Base-by-base conservation (phyloP, 495 filamentous ascomycete genomes). In the Penicillium antarcticum region DNA sequence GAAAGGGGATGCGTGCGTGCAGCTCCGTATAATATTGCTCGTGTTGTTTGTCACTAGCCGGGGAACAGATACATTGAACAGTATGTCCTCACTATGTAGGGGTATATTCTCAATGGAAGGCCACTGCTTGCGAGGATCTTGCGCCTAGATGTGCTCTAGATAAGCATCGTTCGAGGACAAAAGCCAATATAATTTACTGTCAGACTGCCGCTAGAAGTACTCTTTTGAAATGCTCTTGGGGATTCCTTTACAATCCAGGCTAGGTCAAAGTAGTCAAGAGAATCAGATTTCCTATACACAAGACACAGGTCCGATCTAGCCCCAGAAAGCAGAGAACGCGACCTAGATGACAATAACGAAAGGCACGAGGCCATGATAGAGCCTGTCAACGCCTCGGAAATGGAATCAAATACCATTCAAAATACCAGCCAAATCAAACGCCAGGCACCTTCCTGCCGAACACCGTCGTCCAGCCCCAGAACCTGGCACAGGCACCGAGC, bases 331-430 rank as follows among this genome's bases (percentile, higher is more conserved):
- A 45, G 31, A 50, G 45, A 60, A 48, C 21, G 24, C 42, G 38
- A 60, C 42, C 49, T 49, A 49, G 36, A 53, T 37, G 47, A 50
- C 41, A 48, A 53, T 26, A 54, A 51, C 33, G 39, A 34, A 57
- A 55, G 48, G 47, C 47, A 42, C 23, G 34, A 59, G 42, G 38
- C 51, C 51, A 24, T 37, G 19, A 44, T 40, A 49, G 38, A 52
- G 49, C 55, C 52, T 26, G 35, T 42, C 38, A 65, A 65, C 62
- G 62, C 62, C 62, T 55, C 37, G 34, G 18, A 62, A 29, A 60
- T 65, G 51, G 33, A 53, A 49, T 59, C 37, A 57, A 39, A 59
- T 47, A 58, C 40, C 55, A 53, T 44, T 53, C 48, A 52, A 33
- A 60, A 42, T 34, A 44, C 45, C 26, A 57, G 42, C 47, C 16